Evolutionary conservation across 2,329 filamentous ascomycete genomes (phyloP).

Genomic region (Xylaria sp.): DNA sequence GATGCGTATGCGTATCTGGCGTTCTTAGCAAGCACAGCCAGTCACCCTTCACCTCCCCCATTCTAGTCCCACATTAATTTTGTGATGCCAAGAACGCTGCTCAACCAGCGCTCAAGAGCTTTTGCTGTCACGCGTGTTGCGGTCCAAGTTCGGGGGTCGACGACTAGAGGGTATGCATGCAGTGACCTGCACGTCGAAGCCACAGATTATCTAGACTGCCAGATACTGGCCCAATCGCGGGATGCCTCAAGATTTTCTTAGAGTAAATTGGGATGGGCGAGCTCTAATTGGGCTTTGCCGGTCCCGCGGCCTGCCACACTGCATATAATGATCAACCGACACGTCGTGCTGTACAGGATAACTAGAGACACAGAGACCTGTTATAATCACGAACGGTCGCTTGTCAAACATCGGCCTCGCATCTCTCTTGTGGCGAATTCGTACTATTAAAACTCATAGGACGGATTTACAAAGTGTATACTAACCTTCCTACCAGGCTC

Average conservation of each 20-base stretch:
- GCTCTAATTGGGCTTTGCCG: constrained; percentile 13
- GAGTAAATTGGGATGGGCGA: constrained; percentile 17
- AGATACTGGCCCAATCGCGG: constrained; percentile 19
- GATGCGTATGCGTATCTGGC: neutral
- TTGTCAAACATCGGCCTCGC: neutral
- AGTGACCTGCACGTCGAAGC: constrained; percentile 23
- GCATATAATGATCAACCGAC: constrained; percentile 23
- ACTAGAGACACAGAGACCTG: neutral
- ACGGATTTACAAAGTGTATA: constrained; percentile 41
- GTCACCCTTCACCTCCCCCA: neutral
- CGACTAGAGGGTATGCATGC: constrained; percentile 16
- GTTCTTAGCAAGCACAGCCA: neutral
- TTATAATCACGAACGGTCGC: neutral
- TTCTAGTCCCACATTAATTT: neutral
- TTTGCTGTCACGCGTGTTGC: neutral
- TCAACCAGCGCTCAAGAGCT: neutral
- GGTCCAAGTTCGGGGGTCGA: constrained; percentile 16
- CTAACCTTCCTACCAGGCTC: constrained; percentile 35
- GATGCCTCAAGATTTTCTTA: constrained; percentile 18
- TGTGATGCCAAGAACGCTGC: neutral
- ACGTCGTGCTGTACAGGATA: constrained; percentile 1
- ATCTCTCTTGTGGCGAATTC: constrained; percentile 18
- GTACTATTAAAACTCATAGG: constrained; percentile 38
- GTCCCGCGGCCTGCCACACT: constrained; percentile 17
- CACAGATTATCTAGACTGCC: constrained; percentile 13